Base-by-base conservation (phyloP, 768 basidiomycete species). In the Lactarius tabidus region DNA sequence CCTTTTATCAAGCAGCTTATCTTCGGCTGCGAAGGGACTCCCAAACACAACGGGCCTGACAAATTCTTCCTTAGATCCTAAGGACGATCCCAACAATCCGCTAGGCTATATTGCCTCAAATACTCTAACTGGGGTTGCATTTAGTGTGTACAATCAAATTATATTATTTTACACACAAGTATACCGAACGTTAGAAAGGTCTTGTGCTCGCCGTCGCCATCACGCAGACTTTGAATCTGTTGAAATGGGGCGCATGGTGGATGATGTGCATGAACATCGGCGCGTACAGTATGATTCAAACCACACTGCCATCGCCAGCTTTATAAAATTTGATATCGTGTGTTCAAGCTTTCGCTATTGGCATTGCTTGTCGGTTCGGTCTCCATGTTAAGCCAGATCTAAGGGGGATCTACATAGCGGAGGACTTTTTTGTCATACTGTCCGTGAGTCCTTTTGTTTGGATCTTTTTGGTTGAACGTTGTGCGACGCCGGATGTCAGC, bases 391-490 rank as follows among this genome's bases (percentile, higher is more conserved):
- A 84, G 66, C 85, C 86, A 0, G 81, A 87, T 62, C 82, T 80
- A 28, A 76, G 77, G 62, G 79, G 77, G 3, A 73, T 83, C 6
- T 86, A 84, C 70, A 86, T 86, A 59, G 73, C 76, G 0, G 81
- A 85, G 71, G 84, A 87, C 66, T 72, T 87, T 10, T 80, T 87
- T 70, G 80, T 87, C 65, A 85, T 84, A 9, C 78, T 88, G 54
- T 83, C 85, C 6, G 85, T 83, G 62, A 60, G 79, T 73, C 23
- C n/a, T 8, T 39, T 26, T 35, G 26, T 41, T n/a, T 10, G 35
- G 41, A 17, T 20, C 5, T 53, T 57, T 31, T 38, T 14, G 1
- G 12, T 31, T 67, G 20, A n/a, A 12, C 58, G 54, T 36, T 10
- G 23, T 26, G 18, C 1, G 17, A 38, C 33, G 57, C 43, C 28